Percentiles rank a stretch among this genome's conserved stretches.
phyloP scores from a whole-genome alignment of 2,329 filamentous ascomycete genomes.

The Hirsutella minnesotensis region DNA sequence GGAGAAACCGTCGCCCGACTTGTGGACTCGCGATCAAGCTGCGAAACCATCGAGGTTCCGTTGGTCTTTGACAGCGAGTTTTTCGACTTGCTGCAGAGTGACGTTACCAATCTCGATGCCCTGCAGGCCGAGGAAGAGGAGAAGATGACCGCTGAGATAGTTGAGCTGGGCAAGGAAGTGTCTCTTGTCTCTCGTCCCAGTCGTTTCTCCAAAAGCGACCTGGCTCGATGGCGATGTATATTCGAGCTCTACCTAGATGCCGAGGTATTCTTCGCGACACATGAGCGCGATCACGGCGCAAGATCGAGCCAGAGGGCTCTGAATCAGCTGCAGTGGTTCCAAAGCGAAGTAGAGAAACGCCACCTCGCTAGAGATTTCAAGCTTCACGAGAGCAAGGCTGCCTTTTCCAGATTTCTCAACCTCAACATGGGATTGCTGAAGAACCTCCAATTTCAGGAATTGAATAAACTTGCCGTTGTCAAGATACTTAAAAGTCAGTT shows the following conservation, averaged over 20 bases:
- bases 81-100: conserved; percentile 61
- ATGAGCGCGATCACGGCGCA: conserved; percentile 57
- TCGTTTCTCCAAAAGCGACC: conserved; percentile 49
- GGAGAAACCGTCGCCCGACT: neutral
- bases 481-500: conserved; percentile 79
- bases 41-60: conserved; percentile 54
- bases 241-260: conserved; percentile 74
- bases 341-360: conserved; percentile 49
- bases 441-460: conserved; percentile 71
- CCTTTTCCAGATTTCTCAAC: conserved; percentile 56
- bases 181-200: conserved; percentile 52
- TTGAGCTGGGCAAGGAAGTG: conserved; percentile 51
- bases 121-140: conserved; percentile 56
- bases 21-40: conserved; percentile 2
- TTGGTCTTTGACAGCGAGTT: conserved; percentile 69
- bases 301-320: conserved; percentile 55
- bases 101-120: conserved; percentile 56
- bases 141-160: conserved; percentile 51
- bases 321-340: conserved; percentile 59
- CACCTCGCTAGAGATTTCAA: conserved; percentile 52
- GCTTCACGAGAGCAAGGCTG: conserved; percentile 49
- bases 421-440: conserved; percentile 69
- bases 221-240: conserved; percentile 67
- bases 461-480: conserved; percentile 63
- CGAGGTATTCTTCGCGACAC: conserved; percentile 70